Evolutionary conservation across 225 moss, liverwort and hornwort species (phyloP).

Genomic region (Bryoerythrophyllum caledonicum): DNA sequence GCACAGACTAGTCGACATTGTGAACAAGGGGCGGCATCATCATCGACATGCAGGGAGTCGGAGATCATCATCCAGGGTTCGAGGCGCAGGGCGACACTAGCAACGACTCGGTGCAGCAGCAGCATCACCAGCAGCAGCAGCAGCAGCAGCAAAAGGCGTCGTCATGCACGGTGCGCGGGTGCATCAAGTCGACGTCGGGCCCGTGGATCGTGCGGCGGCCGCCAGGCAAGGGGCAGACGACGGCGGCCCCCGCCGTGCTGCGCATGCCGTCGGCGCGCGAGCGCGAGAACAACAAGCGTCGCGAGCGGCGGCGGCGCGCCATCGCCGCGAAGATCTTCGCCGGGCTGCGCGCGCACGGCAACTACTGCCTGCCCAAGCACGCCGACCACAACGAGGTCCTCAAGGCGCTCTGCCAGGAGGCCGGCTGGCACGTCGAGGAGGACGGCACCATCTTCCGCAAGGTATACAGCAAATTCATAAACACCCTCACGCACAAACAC

Average conservation of each 20-base stretch:
- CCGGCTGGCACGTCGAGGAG: constrained; percentile 99
- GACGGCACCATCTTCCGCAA: constrained; percentile 96
- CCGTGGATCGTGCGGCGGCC: constrained; percentile 76
- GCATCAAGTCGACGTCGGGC: constrained; percentile 74
- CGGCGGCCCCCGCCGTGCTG: constrained; percentile 48
- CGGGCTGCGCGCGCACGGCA: constrained; percentile 88
- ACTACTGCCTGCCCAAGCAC: constrained; percentile 97
- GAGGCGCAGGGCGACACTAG: constrained; percentile 42
- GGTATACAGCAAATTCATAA: constrained; percentile 19
- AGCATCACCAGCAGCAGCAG: no score
- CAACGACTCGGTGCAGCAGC: constrained; percentile 15
- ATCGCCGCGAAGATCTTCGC: constrained; percentile 97
- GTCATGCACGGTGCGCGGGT: constrained; percentile 56
- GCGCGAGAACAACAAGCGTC: constrained; percentile 91
- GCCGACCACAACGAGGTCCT: constrained; percentile 98
- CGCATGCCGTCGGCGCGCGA: constrained; percentile 75
- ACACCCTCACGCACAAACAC: no score
- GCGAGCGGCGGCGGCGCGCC: constrained; percentile 91
- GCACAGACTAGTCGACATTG: neutral
- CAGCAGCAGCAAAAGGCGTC: no score
- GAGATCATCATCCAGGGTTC: constrained; percentile 27
- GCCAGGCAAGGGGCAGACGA: constrained; percentile 51
- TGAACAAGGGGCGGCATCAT: no score
- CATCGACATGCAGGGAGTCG: constrained; percentile 40
- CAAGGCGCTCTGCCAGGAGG: constrained; percentile 96